These are phyloP conservation scores for Claviceps citrina DNA, from an alignment of 2,329 filamentous ascomycete genomes.

Conservation along the genomic window DNA sequence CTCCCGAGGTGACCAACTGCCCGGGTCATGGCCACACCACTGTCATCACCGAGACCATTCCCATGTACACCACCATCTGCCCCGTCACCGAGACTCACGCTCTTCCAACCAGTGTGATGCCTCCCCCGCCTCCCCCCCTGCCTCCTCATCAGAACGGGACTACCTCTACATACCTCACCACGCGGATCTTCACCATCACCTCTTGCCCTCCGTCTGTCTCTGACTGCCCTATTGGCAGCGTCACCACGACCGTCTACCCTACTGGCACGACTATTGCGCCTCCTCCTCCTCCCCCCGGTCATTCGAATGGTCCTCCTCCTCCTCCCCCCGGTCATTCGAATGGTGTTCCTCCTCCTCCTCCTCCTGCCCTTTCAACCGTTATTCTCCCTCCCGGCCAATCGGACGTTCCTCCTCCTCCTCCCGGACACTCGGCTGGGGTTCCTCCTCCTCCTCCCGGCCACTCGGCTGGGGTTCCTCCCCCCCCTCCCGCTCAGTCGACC, in stretches of 20 bases:
- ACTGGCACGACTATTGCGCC: slow-evolving; percentile 6
- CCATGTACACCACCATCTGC: slow-evolving; percentile 27
- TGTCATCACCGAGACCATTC: slow-evolving; percentile 15
- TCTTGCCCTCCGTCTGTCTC: slow-evolving; percentile 16
- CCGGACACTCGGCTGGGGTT: not conserved
- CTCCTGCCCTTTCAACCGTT: not conserved
- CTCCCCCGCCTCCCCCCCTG: not conserved
- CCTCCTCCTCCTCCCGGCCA: slow-evolving; percentile 2
- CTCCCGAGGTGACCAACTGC: slow-evolving; percentile 17
- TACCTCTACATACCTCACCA: slow-evolving; percentile 15
- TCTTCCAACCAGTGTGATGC: not conserved
- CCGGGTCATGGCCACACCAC: slow-evolving; percentile 14
- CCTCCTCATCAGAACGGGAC: not conserved
- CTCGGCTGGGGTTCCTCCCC: not conserved
- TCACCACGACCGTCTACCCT: slow-evolving; percentile 16
- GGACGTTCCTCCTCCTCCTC: not conserved
- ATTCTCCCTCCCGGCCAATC: not conserved
- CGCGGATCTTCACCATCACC: slow-evolving; percentile 19
- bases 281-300: not conserved
- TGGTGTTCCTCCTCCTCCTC: not conserved
- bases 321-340: not conserved
- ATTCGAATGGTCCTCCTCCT: not conserved
- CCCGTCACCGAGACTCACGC: slow-evolving; percentile 17
- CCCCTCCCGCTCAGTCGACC: not conserved
- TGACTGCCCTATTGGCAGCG: slow-evolving; percentile 18